Evolutionary conservation across 2,329 filamentous ascomycete genomes (phyloP), one percentile per base, ranked within the genome.

Genomic region (Penicillium sp.): DNA sequence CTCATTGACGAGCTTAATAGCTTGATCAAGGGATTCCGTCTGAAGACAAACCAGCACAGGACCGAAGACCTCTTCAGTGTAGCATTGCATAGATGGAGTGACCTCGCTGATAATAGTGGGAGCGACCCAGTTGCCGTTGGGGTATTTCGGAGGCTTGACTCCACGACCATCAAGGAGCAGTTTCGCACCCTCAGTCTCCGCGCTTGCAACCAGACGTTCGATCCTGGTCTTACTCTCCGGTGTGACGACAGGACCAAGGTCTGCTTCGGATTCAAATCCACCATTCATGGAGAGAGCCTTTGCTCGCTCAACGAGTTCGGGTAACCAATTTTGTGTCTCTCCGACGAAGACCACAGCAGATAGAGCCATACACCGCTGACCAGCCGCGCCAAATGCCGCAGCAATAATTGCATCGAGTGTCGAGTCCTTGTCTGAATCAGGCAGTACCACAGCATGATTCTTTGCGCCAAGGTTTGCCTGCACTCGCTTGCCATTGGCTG

Each of bases 401-500:
- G 85, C 85, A 6, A 82, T 78, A 67, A 88, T 86, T 23, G 84
- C 83, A 64, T 87, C 86, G 42, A 88, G 69, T 2, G 85, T 80
- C 55, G 85, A 83, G 73, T 87, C 86, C 78, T 87, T 87, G 76
- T 88, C 86, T 75, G 80, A 83, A 72, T 88, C 85, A 1, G 85
- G 85, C 25, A 88, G 75, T 20, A 88, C 79, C 43, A 83, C 83
- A 41, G 84, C 85, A 67, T 88, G 85, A 75, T 88, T 88, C 79
- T 88, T 88, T 6, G 85, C 85, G 20, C 85, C 85, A 49, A 88
- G 71, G 71, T 88, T 88, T 66, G 85, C 85, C 71, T 88, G 85
- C n/a, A 86, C 84, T 62, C 85, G 82, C 76, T 88, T 87, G 55
- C 85, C 84, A 53, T 85, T 83, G 55, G 83, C 84, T 2, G 81